Conservation (phyloP, 2,329 filamentous ascomycete genomes). For the Corynespora cassiicola region DNA sequence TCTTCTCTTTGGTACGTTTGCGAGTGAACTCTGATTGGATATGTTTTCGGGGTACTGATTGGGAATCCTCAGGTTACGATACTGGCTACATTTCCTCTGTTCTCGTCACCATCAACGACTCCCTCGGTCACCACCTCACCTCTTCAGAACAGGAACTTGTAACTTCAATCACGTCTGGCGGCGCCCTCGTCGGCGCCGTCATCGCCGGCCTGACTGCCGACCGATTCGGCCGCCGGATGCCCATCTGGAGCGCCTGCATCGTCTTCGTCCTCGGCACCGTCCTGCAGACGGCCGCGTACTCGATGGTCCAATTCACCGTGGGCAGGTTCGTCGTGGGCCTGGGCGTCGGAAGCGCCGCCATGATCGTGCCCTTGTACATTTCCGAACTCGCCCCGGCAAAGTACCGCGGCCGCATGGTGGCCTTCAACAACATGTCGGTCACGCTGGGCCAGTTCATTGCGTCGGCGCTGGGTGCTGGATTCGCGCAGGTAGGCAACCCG, state of each 20-base stretch:
- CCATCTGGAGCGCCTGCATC: constrained; percentile 33
- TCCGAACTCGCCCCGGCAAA: constrained; percentile 36
- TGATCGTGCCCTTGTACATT: constrained; percentile 40
- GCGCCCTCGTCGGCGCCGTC: constrained; percentile 46
- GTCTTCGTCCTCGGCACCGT: constrained; percentile 37
- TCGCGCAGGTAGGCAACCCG: constrained; percentile 39
- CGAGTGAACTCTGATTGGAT: too few species aligned
- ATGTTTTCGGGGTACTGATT: background rate
- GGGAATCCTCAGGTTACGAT: constrained; percentile 33
- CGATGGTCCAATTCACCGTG: constrained; percentile 32
- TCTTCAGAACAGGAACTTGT: constrained; percentile 47
- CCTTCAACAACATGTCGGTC: constrained; percentile 44
- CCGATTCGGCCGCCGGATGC: constrained; percentile 39
- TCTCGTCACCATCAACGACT: constrained; percentile 44
- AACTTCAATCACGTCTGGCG: constrained; percentile 46
- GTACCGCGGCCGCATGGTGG: constrained; percentile 45
- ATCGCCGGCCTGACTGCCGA: constrained; percentile 45
- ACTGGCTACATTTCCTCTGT: constrained; percentile 48
- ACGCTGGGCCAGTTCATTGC: constrained; percentile 40
- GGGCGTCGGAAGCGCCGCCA: constrained; percentile 38
- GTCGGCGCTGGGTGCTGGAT: constrained; percentile 39
- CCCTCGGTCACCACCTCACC: constrained; percentile 35
- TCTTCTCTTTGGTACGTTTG: constrained; percentile 29
- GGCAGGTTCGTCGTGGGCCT: constrained; percentile 39
- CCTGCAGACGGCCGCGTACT: constrained; percentile 34